Percentiles rank a stretch among this genome's conserved stretches.
phyloP scores from a whole-genome alignment of 2,329 filamentous ascomycete species.

The Aspergillus sergii region DNA sequence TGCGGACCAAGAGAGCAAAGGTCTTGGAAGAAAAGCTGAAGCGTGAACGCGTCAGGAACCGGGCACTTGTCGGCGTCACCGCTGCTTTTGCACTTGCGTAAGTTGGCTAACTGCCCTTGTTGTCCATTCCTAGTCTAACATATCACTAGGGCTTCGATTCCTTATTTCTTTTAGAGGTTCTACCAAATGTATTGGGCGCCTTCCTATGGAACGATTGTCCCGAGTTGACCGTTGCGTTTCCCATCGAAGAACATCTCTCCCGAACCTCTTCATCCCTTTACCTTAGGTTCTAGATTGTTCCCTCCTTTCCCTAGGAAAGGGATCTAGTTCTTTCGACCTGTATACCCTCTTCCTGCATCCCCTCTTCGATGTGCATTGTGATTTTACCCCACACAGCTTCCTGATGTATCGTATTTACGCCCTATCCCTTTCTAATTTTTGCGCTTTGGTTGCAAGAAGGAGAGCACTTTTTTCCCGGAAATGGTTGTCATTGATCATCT shows the following conservation, averaged over 20 bases:
- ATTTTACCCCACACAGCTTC: conserved; percentile 15
- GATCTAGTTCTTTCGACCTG: conserved; percentile 11
- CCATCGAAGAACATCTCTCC: background rate
- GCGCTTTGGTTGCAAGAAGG: conserved; percentile 18
- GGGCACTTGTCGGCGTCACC: conserved; percentile 81
- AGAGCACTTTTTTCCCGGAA: conserved; percentile 14
- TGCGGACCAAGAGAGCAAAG: conserved; percentile 70
- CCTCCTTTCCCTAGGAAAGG: conserved; percentile 2
- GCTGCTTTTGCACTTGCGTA: conserved; percentile 90
- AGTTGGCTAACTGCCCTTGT: conserved; percentile 46
- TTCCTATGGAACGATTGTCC: background rate
- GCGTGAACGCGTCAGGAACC: conserved; percentile 82
- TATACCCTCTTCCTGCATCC: conserved; percentile 4
- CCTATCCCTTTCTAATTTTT: conserved; percentile 23
- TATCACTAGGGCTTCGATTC: conserved; percentile 45
- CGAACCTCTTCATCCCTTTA: background rate
- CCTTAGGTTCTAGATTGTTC: background rate
- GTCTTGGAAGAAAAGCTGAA: conserved; percentile 73
- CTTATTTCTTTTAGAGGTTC: conserved; percentile 48
- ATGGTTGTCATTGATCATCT: conserved; percentile 11
- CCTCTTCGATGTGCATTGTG: conserved; percentile 6
- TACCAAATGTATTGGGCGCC: background rate
- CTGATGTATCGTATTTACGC: conserved; percentile 27
- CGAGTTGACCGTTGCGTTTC: background rate
- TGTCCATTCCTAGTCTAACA: conserved; percentile 32